phyloP scores from a whole-genome alignment of 306 rosid species.

The Dryas drummondii region DNA sequence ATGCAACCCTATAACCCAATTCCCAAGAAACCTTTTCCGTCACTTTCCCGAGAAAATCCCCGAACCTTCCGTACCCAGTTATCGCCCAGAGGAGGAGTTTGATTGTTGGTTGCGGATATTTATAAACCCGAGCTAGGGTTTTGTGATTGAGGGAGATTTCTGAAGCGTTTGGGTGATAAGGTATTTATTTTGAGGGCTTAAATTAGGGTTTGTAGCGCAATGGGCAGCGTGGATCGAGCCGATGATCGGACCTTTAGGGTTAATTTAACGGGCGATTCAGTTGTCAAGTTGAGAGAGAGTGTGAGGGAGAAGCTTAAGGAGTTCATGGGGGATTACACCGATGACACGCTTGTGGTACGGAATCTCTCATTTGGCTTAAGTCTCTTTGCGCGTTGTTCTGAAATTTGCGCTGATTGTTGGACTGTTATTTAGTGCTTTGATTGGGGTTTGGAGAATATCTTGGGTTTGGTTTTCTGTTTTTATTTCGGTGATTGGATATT shows the following conservation, averaged over 20 bases:
- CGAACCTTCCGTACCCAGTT: background rate
- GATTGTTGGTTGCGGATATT: background rate
- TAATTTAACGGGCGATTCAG: conserved; percentile 61
- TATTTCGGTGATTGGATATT: background rate
- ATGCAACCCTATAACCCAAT: background rate
- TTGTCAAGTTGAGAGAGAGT: conserved; percentile 48
- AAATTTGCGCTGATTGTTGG: background rate
- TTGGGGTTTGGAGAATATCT: background rate
- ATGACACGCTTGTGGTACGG: conserved; percentile 94
- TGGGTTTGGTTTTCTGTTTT: background rate
- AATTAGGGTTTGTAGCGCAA: conserved; percentile 52
- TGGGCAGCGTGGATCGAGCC: conserved; percentile 80
- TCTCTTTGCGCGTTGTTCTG: background rate
- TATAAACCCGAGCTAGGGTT: conserved; percentile 39
- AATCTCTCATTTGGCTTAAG: conserved; percentile 4
- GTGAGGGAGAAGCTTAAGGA: conserved; percentile 86
- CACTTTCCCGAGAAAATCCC: background rate
- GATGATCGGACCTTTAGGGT: conserved; percentile 59
- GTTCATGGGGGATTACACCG: conserved; percentile 94
- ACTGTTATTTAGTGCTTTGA: background rate
- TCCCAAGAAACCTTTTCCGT: background rate
- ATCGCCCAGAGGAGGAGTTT: conserved; percentile 2
- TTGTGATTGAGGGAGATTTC: conserved; percentile 27
- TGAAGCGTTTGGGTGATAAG: background rate
- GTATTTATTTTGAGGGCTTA: background rate